Percentiles rank a stretch among this genome's conserved stretches.
These are phyloP conservation scores for Cladosporium austrohemisphaericum DNA, from an alignment of 2,329 filamentous ascomycete genomes.

Conservation along the genomic window DNA sequence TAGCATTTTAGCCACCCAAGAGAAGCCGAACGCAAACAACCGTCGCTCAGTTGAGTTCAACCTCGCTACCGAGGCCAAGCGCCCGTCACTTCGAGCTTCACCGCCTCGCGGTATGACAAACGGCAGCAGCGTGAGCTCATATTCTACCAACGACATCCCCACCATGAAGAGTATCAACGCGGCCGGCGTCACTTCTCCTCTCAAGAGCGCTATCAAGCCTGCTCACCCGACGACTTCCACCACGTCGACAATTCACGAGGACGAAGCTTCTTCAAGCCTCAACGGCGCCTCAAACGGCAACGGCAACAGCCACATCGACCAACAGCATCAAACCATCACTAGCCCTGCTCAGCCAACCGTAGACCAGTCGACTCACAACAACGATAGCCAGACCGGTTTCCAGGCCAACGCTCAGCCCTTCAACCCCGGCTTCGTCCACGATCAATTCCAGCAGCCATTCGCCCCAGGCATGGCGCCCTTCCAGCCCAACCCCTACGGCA, in stretches of 20 bases:
- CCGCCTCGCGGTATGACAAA: constrained; percentile 55
- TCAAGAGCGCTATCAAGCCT: constrained; percentile 22
- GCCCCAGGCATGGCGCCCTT: constrained; percentile 10
- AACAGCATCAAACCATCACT: constrained; percentile 59
- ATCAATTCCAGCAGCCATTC: constrained; percentile 31
- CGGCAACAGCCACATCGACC: constrained; percentile 43
- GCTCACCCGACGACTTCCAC: constrained; percentile 43
- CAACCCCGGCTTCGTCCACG: constrained; percentile 46
- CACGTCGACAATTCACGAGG: constrained; percentile 58
- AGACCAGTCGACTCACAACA: constrained; percentile 41
- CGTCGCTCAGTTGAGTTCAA: constrained; percentile 49
- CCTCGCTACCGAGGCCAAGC: constrained; percentile 42
- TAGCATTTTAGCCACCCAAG: constrained; percentile 39
- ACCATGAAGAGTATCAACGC: constrained; percentile 68
- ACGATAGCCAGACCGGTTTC: constrained; percentile 65
- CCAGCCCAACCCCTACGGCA: constrained; percentile 9
- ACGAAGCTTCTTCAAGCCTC: constrained; percentile 82
- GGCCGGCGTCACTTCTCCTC: constrained; percentile 24
- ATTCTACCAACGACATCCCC: constrained; percentile 83
- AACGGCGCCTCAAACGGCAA: too few species aligned
- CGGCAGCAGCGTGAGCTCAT: constrained; percentile 71
- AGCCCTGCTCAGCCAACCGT: constrained; percentile 39
- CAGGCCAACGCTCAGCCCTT: constrained; percentile 79
- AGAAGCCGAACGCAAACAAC: constrained; percentile 39
- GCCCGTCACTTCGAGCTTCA: constrained; percentile 51